Base-by-base conservation (phyloP, 176 grass and related monocot genomes). In the Hsuehochloa calcarea region DNA sequence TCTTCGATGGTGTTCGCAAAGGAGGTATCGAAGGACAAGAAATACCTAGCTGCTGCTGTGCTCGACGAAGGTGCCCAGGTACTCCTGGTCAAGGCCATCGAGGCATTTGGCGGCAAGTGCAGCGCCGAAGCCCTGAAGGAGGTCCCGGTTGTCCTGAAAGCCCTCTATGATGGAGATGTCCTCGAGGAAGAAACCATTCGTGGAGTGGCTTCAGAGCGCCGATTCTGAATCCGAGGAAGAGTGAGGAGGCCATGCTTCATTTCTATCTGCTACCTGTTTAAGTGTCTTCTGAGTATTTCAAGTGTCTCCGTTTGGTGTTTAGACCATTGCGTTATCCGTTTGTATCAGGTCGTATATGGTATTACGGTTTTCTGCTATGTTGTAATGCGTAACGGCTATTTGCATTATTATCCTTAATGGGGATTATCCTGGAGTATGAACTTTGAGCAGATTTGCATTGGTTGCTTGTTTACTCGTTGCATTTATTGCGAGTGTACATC, bases 201-300 rank as follows among this genome's bases (percentile, higher is more conserved):
- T 98, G 1, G 89, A 87, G 77, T 98, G 96, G 91, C 93, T 98
- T 16, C 85, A 90, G 89, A 92, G 68, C 27, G 93, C 93, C 0
- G 96, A 93, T 20, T 90, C 90, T 0, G 94, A 97, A 22, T 74
- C 82, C 0, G 95, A 98, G 68, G 89, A 94, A 25, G 88, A 93
- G 51, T 88, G 67, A 90, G 41, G 25, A 23, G 0, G 31, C 22
- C 11, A 43, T 20, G 6, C 34, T n/a, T 50, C 1, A 9, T 9
- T 76, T 20, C 17, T 29, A 54, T 43, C 50, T 81, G 34, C 12
- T 65, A 6, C 27, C 58, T 79, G 58, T 61, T 22, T n/a, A 43
- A 6, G 17, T 64, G 7, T 58, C 17, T 23, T 37, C 5, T 55
- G 4, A 13, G 74, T 34, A 41, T 78, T 4, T 17, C 4, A n/a